Percentiles rank a stretch among this genome's conserved stretches.
These are phyloP conservation scores for Neurospora terricola DNA, from an alignment of 495 filamentous ascomycete genomes.

Conservation along the genomic window DNA sequence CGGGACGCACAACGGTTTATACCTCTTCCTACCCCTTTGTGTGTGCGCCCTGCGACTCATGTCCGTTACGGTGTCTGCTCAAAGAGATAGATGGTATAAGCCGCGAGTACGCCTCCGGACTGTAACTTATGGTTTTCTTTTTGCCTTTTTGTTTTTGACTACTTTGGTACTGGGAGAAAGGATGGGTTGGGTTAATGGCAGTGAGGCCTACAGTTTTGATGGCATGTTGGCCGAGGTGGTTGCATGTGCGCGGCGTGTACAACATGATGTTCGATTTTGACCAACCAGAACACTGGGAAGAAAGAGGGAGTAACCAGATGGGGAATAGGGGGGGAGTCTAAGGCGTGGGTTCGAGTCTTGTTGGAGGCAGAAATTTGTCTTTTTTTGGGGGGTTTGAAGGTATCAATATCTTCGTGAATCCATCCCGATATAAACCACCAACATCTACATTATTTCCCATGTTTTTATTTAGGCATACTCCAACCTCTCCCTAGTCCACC, in stretches of 20 bases:
- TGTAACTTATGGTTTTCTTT: not conserved
- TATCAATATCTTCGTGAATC: not conserved
- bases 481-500: conserved; percentile 8
- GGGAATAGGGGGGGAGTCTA: too few relatives aligned
- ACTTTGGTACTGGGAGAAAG: too few relatives aligned
- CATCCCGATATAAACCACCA: not conserved
- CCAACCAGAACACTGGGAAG: not conserved
- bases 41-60: not conserved
- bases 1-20: not conserved
- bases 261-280: not conserved
- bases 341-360: not conserved
- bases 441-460: too few relatives aligned
- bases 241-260: not conserved
- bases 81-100: too few relatives aligned
- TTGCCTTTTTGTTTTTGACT: not conserved
- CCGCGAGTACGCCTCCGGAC: not conserved
- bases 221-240: not conserved
- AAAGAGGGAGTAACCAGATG: not conserved
- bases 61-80: too few relatives aligned
- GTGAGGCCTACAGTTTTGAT: not conserved
- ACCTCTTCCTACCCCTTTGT: not conserved
- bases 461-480: too few relatives aligned
- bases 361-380: too few relatives aligned
- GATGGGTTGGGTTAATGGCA: too few relatives aligned
- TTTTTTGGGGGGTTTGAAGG: not conserved